Evolutionary conservation across 2,329 filamentous ascomycete genomes (phyloP).

Genomic region (Arthrobotrys sphaeroides): DNA sequence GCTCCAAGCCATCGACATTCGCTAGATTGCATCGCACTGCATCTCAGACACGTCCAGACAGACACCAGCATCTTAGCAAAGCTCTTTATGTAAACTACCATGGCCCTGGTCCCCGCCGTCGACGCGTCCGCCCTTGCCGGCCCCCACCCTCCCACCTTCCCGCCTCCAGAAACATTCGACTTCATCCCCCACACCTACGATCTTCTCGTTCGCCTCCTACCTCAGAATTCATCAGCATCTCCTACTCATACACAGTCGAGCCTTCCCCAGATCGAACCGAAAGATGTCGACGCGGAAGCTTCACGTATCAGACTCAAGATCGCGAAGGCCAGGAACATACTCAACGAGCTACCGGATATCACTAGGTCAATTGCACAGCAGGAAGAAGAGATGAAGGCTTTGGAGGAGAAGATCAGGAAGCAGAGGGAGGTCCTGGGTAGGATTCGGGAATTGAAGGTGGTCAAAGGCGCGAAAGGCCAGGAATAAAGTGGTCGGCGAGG

Average conservation of each 20-base stretch:
- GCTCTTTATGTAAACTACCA: slow-evolving; percentile 42
- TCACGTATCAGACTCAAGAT: slow-evolving; percentile 84
- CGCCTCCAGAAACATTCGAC: slow-evolving; percentile 60
- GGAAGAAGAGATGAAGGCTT: slow-evolving; percentile 73
- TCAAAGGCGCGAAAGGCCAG: slow-evolving; percentile 55
- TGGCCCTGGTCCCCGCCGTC: slow-evolving; percentile 58
- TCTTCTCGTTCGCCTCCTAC: slow-evolving; percentile 59
- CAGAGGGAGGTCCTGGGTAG: slow-evolving; percentile 70
- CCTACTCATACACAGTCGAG: slow-evolving; percentile 59
- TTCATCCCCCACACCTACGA: slow-evolving; percentile 59
- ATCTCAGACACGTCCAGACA: too few species aligned
- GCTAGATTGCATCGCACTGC: too few species aligned
- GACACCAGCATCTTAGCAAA: not conserved
- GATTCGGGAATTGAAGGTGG: slow-evolving; percentile 67
- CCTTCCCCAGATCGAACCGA: slow-evolving; percentile 70
- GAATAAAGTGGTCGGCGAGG: not conserved
- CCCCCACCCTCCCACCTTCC: slow-evolving; percentile 57
- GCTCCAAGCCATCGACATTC: too few species aligned
- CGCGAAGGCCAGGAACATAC: slow-evolving; percentile 75
- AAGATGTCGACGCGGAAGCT: slow-evolving; percentile 81
- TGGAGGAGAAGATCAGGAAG: slow-evolving; percentile 71
- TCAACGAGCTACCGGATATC: slow-evolving; percentile 76
- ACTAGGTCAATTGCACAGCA: slow-evolving; percentile 74
- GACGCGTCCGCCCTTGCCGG: slow-evolving; percentile 54
- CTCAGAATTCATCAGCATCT: slow-evolving; percentile 58